A percentile compares a stretch with the other conserved stretches of the same genome.
phyloP scores from a whole-genome alignment of 176 grass and related monocot genomes.

The Dactylis glomerata region DNA sequence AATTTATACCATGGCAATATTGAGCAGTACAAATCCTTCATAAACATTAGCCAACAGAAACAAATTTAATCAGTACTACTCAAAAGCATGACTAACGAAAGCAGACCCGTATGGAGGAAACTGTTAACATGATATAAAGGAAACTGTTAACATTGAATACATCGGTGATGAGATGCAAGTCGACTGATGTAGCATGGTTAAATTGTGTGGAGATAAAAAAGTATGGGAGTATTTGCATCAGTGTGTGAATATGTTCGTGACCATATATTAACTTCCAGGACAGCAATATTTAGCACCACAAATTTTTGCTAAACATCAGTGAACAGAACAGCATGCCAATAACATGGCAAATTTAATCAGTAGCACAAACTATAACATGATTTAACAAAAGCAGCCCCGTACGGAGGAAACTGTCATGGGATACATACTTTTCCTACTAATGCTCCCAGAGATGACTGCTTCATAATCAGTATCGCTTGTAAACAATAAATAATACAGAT shows the following conservation, averaged over 20 bases:
- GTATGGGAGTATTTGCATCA: too few relatives aligned
- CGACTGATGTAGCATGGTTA: too few relatives aligned
- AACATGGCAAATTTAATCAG: slow-evolving; percentile 3
- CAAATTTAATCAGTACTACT: too few relatives aligned
- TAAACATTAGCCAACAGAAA: too few relatives aligned
- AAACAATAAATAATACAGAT: slow-evolving; percentile 30
- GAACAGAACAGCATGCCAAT: not conserved
- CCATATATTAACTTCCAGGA: too few relatives aligned
- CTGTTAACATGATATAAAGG: too few relatives aligned
- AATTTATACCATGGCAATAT: not conserved
- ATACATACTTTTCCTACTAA: not conserved
- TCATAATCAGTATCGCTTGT: slow-evolving; percentile 8
- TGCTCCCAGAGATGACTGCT: not conserved
- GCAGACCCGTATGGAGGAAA: too few relatives aligned
- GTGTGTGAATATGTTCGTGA: too few relatives aligned
- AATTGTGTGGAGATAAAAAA: too few relatives aligned
- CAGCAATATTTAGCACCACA: not conserved
- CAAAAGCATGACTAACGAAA: too few relatives aligned
- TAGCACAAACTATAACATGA: not conserved
- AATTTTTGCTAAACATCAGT: not conserved
- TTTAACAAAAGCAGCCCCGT: not conserved
- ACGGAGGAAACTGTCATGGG: not conserved
- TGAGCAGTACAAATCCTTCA: not conserved
- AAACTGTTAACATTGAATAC: too few relatives aligned
- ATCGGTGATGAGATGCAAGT: too few relatives aligned